phyloP scores from a whole-genome alignment of 176 grass and related monocot species.

The Carex cristatella region DNA sequence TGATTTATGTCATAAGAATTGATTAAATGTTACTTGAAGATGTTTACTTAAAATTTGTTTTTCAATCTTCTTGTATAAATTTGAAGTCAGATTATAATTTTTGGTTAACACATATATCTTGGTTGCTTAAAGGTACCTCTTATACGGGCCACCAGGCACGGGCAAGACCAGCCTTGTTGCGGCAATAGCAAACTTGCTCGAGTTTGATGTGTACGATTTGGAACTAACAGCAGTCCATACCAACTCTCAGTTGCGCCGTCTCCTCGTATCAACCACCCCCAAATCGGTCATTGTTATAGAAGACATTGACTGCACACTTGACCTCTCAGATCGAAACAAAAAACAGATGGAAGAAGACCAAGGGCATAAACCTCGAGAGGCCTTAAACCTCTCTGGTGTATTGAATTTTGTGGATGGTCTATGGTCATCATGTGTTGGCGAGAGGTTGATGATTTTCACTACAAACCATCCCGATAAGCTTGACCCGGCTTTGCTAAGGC shows the following conservation, averaged over 20 bases:
- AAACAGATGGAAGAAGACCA: neutral
- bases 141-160: conserved; percentile 67
- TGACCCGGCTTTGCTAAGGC: conserved; percentile 53
- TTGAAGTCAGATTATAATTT: neutral
- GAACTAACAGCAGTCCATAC: conserved; percentile 65
- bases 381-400: conserved; percentile 56
- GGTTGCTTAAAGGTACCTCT: conserved; percentile 35
- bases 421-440: conserved; percentile 64
- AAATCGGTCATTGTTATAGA: conserved; percentile 76
- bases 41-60: neutral
- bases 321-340: conserved; percentile 55
- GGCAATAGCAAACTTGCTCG: conserved; percentile 74
- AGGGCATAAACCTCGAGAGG: neutral
- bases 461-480: conserved; percentile 70
- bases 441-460: conserved; percentile 74
- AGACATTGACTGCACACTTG: conserved; percentile 74
- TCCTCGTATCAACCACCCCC: conserved; percentile 55
- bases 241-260: conserved; percentile 58
- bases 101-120: conserved; percentile 7
- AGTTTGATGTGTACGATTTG: conserved; percentile 87
- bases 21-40: neutral
- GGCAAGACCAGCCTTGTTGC: conserved; percentile 89
- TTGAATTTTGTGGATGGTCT: conserved; percentile 80
- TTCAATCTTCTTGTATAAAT: neutral
- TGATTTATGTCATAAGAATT: neutral